Base-by-base conservation (phyloP, 306 rosid genomes). In the Luffa aegyptiaca region DNA sequence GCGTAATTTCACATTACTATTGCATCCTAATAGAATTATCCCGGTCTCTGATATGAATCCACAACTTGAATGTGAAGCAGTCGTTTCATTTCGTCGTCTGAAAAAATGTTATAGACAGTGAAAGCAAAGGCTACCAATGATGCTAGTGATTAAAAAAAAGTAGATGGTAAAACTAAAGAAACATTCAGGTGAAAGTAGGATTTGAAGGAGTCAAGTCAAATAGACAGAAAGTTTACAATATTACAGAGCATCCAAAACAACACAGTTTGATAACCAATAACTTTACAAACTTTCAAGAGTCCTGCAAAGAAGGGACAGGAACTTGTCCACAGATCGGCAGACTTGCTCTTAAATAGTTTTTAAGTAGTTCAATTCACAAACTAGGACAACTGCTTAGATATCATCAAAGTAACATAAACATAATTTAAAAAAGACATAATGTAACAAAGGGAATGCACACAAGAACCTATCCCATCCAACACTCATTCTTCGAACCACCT, bases 401-500 rank as follows among this genome's bases (percentile, higher is more conserved):
- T 81, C 85, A 87, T 52, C 78, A 80, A 85, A 61, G 37, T 36
- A 80, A 80, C 79, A 77, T 21, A 81, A 63, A 82, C 39, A 81
- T 55, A 20, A 45, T 26, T 26, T 4, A 20, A 20, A 3, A 12
- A 42, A 82, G 1, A 49, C 20, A 85, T 79, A 58, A 81, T 49
- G 77, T 52, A 71, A 77, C 81, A 70, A 70, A 66, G 85, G 83
- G 81, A 82, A 82, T 75, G 80, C 52, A 57, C 39, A 33, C 77
- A 80, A 88, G 77, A 78, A 75, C 85, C 87, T 80, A 76, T 82
- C 89, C 88, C 71, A 35, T 80, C 88, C 82, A 77, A 79, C 79
- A 82, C 52, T 81, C 44, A 57, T 81, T 80, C 82, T 66, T 76
- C 59, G 20, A 75, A 75, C 83, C 18, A 35, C 76, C 86, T 79